Evolutionary conservation across 495 filamentous ascomycete genomes (phyloP).

Genomic region (Aspergillus sparsus): DNA sequence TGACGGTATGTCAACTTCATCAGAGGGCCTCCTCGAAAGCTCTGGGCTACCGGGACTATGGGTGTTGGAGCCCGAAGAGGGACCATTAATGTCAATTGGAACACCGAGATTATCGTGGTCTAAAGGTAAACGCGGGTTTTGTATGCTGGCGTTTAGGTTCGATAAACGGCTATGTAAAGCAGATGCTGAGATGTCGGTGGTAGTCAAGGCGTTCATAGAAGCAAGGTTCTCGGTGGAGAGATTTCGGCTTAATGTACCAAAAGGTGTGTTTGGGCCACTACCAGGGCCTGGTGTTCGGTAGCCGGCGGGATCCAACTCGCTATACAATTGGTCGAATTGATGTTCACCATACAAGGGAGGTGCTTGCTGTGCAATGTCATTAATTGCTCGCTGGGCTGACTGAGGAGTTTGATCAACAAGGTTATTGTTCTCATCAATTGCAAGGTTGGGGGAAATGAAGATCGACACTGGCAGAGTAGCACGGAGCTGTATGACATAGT

Average conservation of each 20-base stretch:
- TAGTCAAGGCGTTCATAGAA: slow-evolving; percentile 60
- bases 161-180: slow-evolving; percentile 65
- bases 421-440: slow-evolving; percentile 77
- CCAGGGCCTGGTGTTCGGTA: slow-evolving; percentile 72
- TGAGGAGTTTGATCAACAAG: slow-evolving; percentile 57
- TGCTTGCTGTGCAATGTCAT: slow-evolving; percentile 56
- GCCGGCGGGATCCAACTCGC: slow-evolving; percentile 73
- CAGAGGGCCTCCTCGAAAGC: slow-evolving; percentile 60
- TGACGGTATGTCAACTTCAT: slow-evolving; percentile 53
- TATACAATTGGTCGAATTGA: slow-evolving; percentile 83
- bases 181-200: slow-evolving; percentile 51
- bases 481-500: slow-evolving; percentile 57
- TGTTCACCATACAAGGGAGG: slow-evolving; percentile 90
- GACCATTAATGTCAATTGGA: slow-evolving; percentile 34
- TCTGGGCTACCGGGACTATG: slow-evolving; percentile 41
- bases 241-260: slow-evolving; percentile 70
- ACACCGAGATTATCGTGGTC: slow-evolving; percentile 33
- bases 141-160: slow-evolving; percentile 48
- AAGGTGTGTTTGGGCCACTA: slow-evolving; percentile 75
- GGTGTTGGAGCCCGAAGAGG: slow-evolving; percentile 36
- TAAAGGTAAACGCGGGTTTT: slow-evolving; percentile 28
- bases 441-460: slow-evolving; percentile 90
- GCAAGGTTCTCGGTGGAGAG: slow-evolving; percentile 79
- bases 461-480: slow-evolving; percentile 83
- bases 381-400: slow-evolving; percentile 34